Conservation (phyloP, 2,329 filamentous ascomycete species). For the Lizonia empirigonia region DNA sequence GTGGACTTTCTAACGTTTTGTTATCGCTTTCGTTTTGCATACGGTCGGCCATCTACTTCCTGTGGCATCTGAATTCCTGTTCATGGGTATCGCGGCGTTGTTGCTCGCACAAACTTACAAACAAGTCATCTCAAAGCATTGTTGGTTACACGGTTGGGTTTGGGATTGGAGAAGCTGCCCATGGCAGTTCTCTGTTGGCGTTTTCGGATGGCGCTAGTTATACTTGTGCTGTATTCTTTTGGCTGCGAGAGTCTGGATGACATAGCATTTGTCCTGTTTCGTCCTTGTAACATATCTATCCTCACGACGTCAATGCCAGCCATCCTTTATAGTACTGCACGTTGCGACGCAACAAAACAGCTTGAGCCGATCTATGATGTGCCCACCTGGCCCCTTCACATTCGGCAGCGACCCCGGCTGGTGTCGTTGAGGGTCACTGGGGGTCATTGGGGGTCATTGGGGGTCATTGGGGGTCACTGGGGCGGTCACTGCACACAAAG, state of each 20-base stretch:
- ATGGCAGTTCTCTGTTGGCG: constrained; percentile 10
- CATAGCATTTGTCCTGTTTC: background rate
- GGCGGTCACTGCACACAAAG: too few species aligned
- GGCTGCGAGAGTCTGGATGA: background rate
- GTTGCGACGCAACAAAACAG: too few species aligned
- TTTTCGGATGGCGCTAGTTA: background rate
- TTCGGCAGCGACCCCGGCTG: too few species aligned
- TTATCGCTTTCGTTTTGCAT: constrained; percentile 7
- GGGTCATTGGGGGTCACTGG: too few species aligned
- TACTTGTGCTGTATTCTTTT: background rate
- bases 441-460: too few species aligned
- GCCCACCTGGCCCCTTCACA: too few species aligned
- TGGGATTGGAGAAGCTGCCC: background rate
- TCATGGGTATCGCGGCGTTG: constrained; percentile 7
- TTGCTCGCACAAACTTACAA: background rate
- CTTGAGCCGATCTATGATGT: too few species aligned
- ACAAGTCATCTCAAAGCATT: constrained; percentile 3
- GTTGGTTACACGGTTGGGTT: constrained; percentile 1
- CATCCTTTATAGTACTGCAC: too few species aligned
- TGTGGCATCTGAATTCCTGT: background rate
- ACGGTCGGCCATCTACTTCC: constrained; percentile 3
- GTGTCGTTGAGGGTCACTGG: too few species aligned
- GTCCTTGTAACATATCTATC: constrained; percentile 8
- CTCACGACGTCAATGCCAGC: constrained; percentile 13
- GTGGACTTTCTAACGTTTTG: constrained; percentile 8